Percentiles rank a stretch among this genome's conserved stretches.
Conservation (phyloP, 2,329 filamentous ascomycete genomes). For the Colletotrichum caudatum region DNA sequence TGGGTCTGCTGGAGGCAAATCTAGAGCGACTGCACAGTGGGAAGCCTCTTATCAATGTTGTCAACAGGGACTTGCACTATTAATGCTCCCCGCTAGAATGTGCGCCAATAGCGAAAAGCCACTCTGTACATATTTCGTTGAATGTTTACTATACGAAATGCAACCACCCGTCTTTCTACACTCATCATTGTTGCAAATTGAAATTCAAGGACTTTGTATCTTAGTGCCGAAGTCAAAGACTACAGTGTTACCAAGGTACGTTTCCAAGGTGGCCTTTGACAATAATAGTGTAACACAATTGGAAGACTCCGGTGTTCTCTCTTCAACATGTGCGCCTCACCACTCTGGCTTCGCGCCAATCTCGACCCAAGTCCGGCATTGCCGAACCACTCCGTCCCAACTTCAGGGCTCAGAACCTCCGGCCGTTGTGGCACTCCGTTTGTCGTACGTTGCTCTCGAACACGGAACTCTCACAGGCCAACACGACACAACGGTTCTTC, state of each 20-base stretch:
- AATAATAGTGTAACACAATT: too few species aligned
- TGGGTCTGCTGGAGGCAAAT: constrained; percentile 48
- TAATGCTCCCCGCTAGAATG: constrained; percentile 1
- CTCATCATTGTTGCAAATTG: background rate
- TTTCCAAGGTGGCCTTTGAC: too few species aligned
- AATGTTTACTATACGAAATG: background rate
- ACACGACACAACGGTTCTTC: background rate
- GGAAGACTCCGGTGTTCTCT: too few species aligned
- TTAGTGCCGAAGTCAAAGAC: too few species aligned
- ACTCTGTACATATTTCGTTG: background rate
- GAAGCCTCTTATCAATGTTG: constrained; percentile 47
- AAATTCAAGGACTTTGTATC: too few species aligned
- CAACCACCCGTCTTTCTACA: background rate
- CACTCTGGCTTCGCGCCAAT: background rate
- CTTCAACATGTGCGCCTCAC: too few species aligned
- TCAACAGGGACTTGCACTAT: constrained; percentile 45
- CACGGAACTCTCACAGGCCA: background rate
- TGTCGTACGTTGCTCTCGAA: too few species aligned
- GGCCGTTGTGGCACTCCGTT: too few species aligned
- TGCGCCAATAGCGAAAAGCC: background rate
- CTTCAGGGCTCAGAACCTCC: too few species aligned
- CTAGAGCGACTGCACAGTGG: constrained; percentile 47
- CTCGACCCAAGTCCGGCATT: too few species aligned
- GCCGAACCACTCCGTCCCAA: too few species aligned
- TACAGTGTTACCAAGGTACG: too few species aligned